These are phyloP conservation scores for Pulveroboletus sp. DNA, from an alignment of 768 basidiomycete genomes.

Conservation along the genomic window DNA sequence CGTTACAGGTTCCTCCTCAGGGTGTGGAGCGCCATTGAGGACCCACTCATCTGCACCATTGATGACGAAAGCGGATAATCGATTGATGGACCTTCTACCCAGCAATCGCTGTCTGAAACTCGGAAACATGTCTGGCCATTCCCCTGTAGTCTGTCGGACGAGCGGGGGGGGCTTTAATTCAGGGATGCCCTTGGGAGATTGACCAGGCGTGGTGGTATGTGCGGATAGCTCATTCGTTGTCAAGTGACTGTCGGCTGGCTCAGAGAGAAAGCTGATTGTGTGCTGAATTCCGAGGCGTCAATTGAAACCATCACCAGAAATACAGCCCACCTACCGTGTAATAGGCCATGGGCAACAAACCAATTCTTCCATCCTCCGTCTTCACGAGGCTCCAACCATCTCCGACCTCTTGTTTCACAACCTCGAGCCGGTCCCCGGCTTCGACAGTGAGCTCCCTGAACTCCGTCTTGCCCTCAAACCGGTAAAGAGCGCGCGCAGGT, in stretches of 20 bases:
- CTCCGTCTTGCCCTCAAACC: slow-evolving; percentile 71
- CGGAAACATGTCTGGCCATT: slow-evolving; percentile 55
- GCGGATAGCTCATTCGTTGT: slow-evolving; percentile 35
- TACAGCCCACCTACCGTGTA: slow-evolving; percentile 52
- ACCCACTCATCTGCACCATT: slow-evolving; percentile 83
- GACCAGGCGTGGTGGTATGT: slow-evolving; percentile 47
- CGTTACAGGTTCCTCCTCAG: slow-evolving; percentile 29
- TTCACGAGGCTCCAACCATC: slow-evolving; percentile 81
- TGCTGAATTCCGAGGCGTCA: slow-evolving; percentile 40
- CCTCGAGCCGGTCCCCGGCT: slow-evolving; percentile 65
- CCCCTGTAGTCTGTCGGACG: slow-evolving; percentile 64
- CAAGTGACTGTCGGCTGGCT: slow-evolving; percentile 35
- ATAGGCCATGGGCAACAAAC: slow-evolving; percentile 64
- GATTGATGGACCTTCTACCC: slow-evolving; percentile 72
- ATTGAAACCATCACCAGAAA: neutral
- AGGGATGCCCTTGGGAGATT: slow-evolving; percentile 25
- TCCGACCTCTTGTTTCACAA: slow-evolving; percentile 66
- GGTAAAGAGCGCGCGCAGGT: slow-evolving; percentile 64
- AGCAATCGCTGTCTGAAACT: slow-evolving; percentile 69
- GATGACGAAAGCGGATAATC: slow-evolving; percentile 84
- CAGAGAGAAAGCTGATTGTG: slow-evolving; percentile 56
- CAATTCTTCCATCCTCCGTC: slow-evolving; percentile 53
- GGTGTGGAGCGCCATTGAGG: slow-evolving; percentile 50
- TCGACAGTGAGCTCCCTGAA: slow-evolving; percentile 65
- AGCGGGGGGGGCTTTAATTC: slow-evolving; percentile 38